phyloP scores from a whole-genome alignment of 768 basidiomycete genomes.

The Cystofilobasidium macerans region DNA sequence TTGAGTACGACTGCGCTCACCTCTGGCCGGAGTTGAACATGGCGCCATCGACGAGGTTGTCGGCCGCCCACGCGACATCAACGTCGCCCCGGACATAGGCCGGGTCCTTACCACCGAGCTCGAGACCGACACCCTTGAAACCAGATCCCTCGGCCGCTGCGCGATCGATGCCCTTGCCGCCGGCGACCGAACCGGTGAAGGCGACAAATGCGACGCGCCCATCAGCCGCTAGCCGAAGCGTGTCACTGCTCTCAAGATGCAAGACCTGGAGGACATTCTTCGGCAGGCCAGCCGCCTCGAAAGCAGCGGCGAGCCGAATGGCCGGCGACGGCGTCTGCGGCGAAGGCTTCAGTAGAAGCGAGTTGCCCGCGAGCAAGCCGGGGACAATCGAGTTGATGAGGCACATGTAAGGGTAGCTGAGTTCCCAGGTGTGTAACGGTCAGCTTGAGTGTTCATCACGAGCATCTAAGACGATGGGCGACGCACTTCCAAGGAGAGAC shows the following conservation, averaged over 20 bases:
- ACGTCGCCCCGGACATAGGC: constrained; percentile 87
- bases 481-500: constrained; percentile 83
- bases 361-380: constrained; percentile 75
- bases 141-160: constrained; percentile 54
- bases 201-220: constrained; percentile 64
- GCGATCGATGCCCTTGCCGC: constrained; percentile 61
- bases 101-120: constrained; percentile 97
- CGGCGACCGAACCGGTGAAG: constrained; percentile 81
- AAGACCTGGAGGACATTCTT: constrained; percentile 48
- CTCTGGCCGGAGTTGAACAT: constrained; percentile 98
- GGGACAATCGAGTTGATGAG: constrained; percentile 87
- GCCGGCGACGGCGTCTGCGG: constrained; percentile 88
- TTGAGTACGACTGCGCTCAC: constrained; percentile 34
- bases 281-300: constrained; percentile 69
- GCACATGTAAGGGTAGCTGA: constrained; percentile 79
- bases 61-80: constrained; percentile 66
- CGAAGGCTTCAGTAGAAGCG: constrained; percentile 85
- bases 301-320: constrained; percentile 61
- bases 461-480: not conserved
- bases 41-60: constrained; percentile 87
- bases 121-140: constrained; percentile 79
- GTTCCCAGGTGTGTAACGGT: no score
- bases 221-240: constrained; percentile 54
- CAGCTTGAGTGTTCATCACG: not conserved
- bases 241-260: constrained; percentile 40